A percentile compares a stretch with the other conserved stretches of the same genome.
Evolutionary conservation across 768 basidiomycete genomes (phyloP).

Genomic region (Candolleomyces aberdarensis): DNA sequence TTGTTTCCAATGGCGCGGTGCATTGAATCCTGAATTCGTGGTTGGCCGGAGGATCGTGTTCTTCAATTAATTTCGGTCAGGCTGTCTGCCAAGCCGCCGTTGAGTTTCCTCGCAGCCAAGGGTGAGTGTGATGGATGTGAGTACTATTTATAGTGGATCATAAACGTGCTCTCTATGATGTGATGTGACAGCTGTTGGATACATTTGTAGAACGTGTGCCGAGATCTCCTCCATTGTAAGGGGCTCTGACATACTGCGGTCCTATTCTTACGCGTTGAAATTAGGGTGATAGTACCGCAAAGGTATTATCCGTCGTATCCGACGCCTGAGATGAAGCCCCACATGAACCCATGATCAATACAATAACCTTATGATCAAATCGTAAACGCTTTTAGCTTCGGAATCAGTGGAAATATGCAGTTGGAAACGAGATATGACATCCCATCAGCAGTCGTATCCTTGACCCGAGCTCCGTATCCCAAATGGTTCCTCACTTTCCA

Average conservation of each 20-base stretch:
- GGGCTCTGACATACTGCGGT: neutral
- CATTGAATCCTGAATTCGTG: too few relatives aligned
- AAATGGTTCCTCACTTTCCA: neutral
- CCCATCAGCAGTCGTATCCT: neutral
- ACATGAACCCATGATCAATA: neutral
- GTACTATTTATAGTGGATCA: neutral
- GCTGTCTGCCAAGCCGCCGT: neutral
- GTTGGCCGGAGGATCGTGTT: neutral
- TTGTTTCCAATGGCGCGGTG: too few relatives aligned
- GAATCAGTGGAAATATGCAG: neutral
- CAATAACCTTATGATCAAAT: neutral
- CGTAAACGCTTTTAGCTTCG: neutral
- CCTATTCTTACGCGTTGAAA: neutral
- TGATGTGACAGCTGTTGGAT: neutral
- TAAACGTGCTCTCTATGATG: neutral
- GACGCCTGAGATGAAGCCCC: neutral
- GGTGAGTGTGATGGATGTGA: neutral
- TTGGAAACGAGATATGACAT: neutral
- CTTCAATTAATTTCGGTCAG: constrained; percentile 1
- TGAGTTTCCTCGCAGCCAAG: neutral
- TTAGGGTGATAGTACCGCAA: neutral
- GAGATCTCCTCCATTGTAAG: neutral
- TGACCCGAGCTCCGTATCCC: neutral
- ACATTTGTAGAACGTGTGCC: neutral
- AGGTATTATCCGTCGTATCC: neutral